Conservation (phyloP, 345 rosid species). For the Murraya koenigii region DNA sequence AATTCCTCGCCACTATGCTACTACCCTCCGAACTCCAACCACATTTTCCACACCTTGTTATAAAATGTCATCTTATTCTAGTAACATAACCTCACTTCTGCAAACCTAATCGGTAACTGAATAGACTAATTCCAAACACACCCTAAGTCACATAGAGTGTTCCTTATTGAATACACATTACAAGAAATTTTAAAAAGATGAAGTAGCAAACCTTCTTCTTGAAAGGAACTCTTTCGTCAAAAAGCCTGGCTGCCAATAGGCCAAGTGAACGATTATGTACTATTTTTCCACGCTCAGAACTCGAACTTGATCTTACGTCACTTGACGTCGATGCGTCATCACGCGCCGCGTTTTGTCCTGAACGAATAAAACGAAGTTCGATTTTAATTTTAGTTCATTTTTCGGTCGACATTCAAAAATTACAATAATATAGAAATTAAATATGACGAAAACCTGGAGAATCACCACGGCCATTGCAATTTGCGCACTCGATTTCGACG, state of each 20-base stretch:
- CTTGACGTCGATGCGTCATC: conserved; percentile 28
- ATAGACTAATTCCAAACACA: too few species aligned
- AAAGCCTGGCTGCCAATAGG: conserved; percentile 28
- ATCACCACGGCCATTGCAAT: neutral
- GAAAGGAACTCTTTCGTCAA: conserved; percentile 47
- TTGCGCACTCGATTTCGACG: neutral
- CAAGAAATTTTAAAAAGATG: too few species aligned
- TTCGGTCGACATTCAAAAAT: neutral
- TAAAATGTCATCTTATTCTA: neutral
- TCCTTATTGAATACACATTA: too few species aligned
- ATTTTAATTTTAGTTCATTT: neutral
- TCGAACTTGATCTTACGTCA: conserved; percentile 22
- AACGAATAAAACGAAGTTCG: neutral
- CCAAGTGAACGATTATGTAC: conserved; percentile 19
- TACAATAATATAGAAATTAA: too few species aligned
- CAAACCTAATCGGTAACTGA: neutral
- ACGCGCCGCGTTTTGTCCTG: conserved; percentile 2
- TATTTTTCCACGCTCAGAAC: conserved; percentile 10
- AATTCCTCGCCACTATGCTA: neutral
- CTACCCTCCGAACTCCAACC: neutral
- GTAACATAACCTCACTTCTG: neutral
- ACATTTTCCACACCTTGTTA: neutral
- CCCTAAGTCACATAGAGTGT: too few species aligned
- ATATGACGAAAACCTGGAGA: neutral
- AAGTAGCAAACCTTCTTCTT: conserved; percentile 42